Evolutionary conservation across 805 yeast genomes (phyloP).

Genomic region (Wickerhamiella dianesei): DNA sequence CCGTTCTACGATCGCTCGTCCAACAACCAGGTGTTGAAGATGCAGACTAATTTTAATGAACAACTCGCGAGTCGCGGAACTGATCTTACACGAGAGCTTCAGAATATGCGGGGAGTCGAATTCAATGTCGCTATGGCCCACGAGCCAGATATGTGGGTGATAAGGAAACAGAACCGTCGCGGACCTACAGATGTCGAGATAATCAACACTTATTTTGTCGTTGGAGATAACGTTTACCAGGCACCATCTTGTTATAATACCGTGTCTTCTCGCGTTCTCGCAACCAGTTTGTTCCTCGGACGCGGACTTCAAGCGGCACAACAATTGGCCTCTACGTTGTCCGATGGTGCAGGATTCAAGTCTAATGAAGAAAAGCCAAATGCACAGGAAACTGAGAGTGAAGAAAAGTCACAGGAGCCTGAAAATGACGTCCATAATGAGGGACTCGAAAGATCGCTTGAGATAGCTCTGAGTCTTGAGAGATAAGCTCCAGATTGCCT

Average conservation of each 20-base stretch:
- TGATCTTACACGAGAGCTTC: constrained; percentile 42
- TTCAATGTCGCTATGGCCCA: constrained; percentile 59
- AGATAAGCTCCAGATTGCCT: no score
- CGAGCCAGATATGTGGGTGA: constrained; percentile 90
- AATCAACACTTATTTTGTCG: constrained; percentile 68
- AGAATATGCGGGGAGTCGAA: constrained; percentile 74
- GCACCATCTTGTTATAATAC: constrained; percentile 68
- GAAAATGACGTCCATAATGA: no score
- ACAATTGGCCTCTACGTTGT: constrained; percentile 29
- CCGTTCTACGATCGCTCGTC: constrained; percentile 93
- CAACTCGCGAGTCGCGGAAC: constrained; percentile 27
- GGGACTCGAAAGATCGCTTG: neutral
- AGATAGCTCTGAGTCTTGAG: neutral
- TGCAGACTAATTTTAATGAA: constrained; percentile 82
- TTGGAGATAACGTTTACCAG: constrained; percentile 87
- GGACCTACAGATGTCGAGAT: constrained; percentile 39
- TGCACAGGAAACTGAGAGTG: neutral
- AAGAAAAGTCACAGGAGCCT: neutral
- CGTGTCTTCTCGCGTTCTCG: constrained; percentile 53
- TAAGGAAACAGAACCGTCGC: constrained; percentile 63
- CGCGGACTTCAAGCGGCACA: constrained; percentile 37
- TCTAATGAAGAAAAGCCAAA: neutral
- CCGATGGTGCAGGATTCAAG: neutral
- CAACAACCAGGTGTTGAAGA: constrained; percentile 84
- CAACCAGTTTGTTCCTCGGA: constrained; percentile 33